Conservation (phyloP, 129 eudicot species). For the Pseudognaphalium luteoalbum region DNA sequence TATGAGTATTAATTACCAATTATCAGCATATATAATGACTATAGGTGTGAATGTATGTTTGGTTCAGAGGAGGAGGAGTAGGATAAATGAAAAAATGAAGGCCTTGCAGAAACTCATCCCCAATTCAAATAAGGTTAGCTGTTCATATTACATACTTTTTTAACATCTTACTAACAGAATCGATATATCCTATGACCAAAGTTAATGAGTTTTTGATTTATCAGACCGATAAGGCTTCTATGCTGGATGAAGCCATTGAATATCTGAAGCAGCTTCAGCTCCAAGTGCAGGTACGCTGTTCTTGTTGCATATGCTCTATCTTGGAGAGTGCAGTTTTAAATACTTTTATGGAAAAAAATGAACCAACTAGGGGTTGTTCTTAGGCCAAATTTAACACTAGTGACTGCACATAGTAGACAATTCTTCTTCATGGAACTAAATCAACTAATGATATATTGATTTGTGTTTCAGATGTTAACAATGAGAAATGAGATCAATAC, state of each 20-base stretch:
- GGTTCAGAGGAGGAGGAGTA: constrained; percentile 88
- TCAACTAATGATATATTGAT: neutral
- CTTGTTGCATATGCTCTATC: neutral
- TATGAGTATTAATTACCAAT: too few relatives aligned
- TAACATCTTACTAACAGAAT: neutral
- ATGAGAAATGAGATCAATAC: constrained; percentile 81
- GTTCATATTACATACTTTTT: neutral
- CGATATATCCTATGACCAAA: neutral
- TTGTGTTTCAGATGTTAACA: constrained; percentile 65
- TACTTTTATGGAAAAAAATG: too few relatives aligned
- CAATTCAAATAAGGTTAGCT: constrained; percentile 74
- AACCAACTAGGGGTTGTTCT: too few relatives aligned
- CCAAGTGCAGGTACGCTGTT: constrained; percentile 71
- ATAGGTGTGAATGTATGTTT: neutral
- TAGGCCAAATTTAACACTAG: neutral
- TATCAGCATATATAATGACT: neutral
- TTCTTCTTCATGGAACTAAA: neutral
- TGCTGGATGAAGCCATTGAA: constrained; percentile 96
- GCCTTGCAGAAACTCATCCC: constrained; percentile 94
- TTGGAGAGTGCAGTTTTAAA: too few relatives aligned
- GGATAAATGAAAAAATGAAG: constrained; percentile 94
- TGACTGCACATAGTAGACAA: neutral
- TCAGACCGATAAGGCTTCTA: constrained; percentile 90
- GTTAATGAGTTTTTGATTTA: neutral
- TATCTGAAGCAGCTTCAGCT: constrained; percentile 97